phyloP scores from a whole-genome alignment of 2,329 filamentous ascomycete species.

The Fusarium palustre region DNA sequence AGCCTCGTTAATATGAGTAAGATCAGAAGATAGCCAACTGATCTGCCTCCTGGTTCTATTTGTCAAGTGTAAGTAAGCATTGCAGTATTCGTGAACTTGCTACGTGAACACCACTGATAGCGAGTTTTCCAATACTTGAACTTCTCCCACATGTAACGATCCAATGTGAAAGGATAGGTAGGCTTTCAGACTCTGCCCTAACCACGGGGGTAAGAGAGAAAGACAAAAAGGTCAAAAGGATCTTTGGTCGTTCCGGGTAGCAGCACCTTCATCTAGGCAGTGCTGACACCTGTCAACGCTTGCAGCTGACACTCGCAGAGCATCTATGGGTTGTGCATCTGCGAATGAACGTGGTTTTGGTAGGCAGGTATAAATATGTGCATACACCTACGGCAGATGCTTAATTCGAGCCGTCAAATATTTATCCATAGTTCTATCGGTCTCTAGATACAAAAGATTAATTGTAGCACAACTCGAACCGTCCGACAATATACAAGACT shows the following conservation, averaged over 20 bases:
- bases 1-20: neutral
- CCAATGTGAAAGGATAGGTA: too few relatives aligned
- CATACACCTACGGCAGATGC: neutral
- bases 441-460: neutral
- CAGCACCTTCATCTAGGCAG: neutral
- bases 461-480: neutral
- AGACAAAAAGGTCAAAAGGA: neutral
- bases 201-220: neutral
- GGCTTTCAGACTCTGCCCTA: neutral
- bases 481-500: neutral
- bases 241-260: neutral
- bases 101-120: neutral
- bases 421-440: neutral
- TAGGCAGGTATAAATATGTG: neutral
- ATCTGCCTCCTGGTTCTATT: neutral
- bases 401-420: neutral
- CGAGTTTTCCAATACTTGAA: neutral
- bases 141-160: neutral
- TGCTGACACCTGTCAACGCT: conserved; percentile 19
- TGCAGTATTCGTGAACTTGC: neutral
- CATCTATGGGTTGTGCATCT: neutral
- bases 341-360: neutral
- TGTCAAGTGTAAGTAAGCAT: neutral
- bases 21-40: neutral
- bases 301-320: conserved; percentile 7